Evolutionary conservation across 306 rosid species (phyloP).

Genomic region (cucumber (Cucumis sativus)): Cucumber_9930_V3 NC_026660.2:25491501-25492000

Average conservation of each 20-base stretch:
- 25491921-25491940: conserved; percentile 57
- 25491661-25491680: conserved; percentile 8
- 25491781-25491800: conserved; percentile 30
- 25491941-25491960: conserved; percentile 84
- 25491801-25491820: conserved; percentile 33
- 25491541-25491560: conserved; percentile 71
- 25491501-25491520: conserved; percentile 31
- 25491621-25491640: too few relatives aligned
- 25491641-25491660: too few relatives aligned
- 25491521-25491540: conserved; percentile 46
- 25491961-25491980: conserved; percentile 41
- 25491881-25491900: conserved; percentile 41
- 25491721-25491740: conserved; percentile 46
- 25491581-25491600: neutral
- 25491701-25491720: conserved; percentile 53
- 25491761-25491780: conserved; percentile 32
- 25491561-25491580: conserved; percentile 20
- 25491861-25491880: conserved; percentile 58
- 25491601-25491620: neutral
- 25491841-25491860: conserved; percentile 78
- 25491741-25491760: conserved; percentile 56
- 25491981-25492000: conserved; percentile 18
- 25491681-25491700: conserved; percentile 38
- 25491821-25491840: conserved; percentile 46
- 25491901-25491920: conserved; percentile 39